phyloP scores from a whole-genome alignment of 2,329 filamentous ascomycete species.

The Fusarium sulawesiense region DNA sequence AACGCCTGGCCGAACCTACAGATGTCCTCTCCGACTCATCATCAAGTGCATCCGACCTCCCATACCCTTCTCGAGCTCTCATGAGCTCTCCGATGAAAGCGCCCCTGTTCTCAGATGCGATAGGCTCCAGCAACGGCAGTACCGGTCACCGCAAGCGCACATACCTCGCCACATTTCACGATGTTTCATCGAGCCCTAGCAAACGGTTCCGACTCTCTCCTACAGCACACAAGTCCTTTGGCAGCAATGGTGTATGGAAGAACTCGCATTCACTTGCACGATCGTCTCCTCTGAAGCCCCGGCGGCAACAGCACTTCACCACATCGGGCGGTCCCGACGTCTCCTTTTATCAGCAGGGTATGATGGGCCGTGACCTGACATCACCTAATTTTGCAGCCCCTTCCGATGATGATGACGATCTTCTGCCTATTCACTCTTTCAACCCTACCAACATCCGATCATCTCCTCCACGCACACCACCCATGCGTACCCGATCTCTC shows the following conservation, averaged over 20 bases:
- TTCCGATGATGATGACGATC: slow-evolving; percentile 85
- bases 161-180: slow-evolving; percentile 69
- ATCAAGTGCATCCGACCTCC: slow-evolving; percentile 82
- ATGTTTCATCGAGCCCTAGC: slow-evolving; percentile 65
- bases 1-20: slow-evolving; percentile 71
- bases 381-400: slow-evolving; percentile 70
- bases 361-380: slow-evolving; percentile 72
- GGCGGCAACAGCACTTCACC: slow-evolving; percentile 79
- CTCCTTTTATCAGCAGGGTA: slow-evolving; percentile 80
- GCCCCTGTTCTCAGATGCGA: slow-evolving; percentile 84
- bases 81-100: slow-evolving; percentile 89
- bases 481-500: slow-evolving; percentile 67
- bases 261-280: slow-evolving; percentile 80
- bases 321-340: slow-evolving; percentile 77
- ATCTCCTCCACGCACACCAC: slow-evolving; percentile 89
- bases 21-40: slow-evolving; percentile 89
- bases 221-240: slow-evolving; percentile 68
- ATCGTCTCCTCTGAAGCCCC: slow-evolving; percentile 86
- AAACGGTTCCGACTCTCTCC: slow-evolving; percentile 77
- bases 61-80: slow-evolving; percentile 74
- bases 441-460: slow-evolving; percentile 71
- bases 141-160: slow-evolving; percentile 73
- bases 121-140: slow-evolving; percentile 76
- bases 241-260: slow-evolving; percentile 75
- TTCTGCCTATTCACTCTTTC: slow-evolving; percentile 82